phyloP scores from a whole-genome alignment of 371 early-diverging fungal species.

The Syncephalis fuscata region DNA sequence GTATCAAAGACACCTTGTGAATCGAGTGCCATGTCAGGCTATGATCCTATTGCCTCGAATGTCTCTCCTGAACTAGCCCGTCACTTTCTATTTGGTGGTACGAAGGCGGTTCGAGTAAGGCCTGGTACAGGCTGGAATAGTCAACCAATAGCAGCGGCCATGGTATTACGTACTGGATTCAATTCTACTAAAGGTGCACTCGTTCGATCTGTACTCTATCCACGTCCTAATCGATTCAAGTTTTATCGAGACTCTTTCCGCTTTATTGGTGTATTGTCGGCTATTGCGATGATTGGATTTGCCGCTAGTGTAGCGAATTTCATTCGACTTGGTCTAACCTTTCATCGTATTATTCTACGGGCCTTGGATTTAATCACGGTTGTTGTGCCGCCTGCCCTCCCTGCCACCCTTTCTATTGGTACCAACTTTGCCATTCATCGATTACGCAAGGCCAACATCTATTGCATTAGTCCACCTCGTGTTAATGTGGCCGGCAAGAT shows the following conservation, averaged over 20 bases:
- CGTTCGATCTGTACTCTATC: slow-evolving; percentile 89
- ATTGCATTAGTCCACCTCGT: slow-evolving; percentile 85
- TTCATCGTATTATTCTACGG: slow-evolving; percentile 42
- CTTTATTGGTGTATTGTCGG: slow-evolving; percentile 78
- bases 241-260: slow-evolving; percentile 93
- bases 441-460: slow-evolving; percentile 68
- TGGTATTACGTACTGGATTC: slow-evolving; percentile 92
- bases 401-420: slow-evolving; percentile 95
- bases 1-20: slow-evolving; percentile 64
- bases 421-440: slow-evolving; percentile 84
- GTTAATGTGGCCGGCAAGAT: slow-evolving; percentile 95
- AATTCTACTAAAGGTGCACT: slow-evolving; percentile 93
- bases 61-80: slow-evolving; percentile 53
- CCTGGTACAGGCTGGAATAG: slow-evolving; percentile 7
- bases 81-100: slow-evolving; percentile 82
- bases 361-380: slow-evolving; percentile 90
- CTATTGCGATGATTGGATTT: slow-evolving; percentile 21
- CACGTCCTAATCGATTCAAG: slow-evolving; percentile 84
- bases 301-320: background rate
- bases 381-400: slow-evolving; percentile 92
- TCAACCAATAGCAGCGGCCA: slow-evolving; percentile 33
- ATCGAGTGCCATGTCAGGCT: slow-evolving; percentile 39
- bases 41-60: slow-evolving; percentile 53
- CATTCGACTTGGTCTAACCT: background rate
- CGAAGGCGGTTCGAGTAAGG: slow-evolving; percentile 77